Evolutionary conservation across 2,329 filamentous ascomycete genomes (phyloP).

Genomic region (Trichoderma arundinaceum): DNA sequence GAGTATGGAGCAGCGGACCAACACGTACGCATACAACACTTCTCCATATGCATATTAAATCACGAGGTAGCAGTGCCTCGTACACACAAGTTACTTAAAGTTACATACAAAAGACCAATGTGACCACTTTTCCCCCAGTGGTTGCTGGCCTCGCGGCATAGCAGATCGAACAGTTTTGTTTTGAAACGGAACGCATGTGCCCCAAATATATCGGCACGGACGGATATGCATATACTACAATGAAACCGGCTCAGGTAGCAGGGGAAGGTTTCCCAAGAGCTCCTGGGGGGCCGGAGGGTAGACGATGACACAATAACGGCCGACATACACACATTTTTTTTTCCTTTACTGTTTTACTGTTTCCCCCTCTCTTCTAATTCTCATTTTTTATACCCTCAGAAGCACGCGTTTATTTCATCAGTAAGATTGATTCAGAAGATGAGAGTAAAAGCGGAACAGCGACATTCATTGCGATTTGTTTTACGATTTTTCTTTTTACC

Average conservation of each 20-base stretch:
- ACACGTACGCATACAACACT: constrained; percentile 29
- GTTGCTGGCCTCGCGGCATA: constrained; percentile 9
- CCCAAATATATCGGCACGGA: constrained; percentile 4
- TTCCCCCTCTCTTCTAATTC: constrained; percentile 14
- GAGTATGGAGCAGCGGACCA: constrained; percentile 25
- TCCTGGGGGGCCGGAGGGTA: constrained; percentile 4
- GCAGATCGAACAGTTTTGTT: not conserved
- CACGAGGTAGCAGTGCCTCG: constrained; percentile 21
- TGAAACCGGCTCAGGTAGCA: constrained; percentile 6
- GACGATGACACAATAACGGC: constrained; percentile 28
- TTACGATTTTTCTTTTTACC: not conserved
- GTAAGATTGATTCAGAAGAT: constrained; percentile 1
- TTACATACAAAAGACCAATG: constrained; percentile 15
- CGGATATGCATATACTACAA: constrained; percentile 21
- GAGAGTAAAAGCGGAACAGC: constrained; percentile 21
- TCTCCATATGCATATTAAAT: constrained; percentile 32
- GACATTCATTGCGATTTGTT: constrained; percentile 2
- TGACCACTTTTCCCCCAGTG: constrained; percentile 16
- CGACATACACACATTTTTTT: constrained; percentile 2
- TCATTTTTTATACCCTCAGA: constrained; percentile 14
- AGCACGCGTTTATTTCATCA: constrained; percentile 19
- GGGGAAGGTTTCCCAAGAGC: not conserved
- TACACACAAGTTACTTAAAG: constrained; percentile 5
- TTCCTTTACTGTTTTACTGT: not conserved
- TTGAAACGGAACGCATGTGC: constrained; percentile 4